A percentile compares a stretch with the other conserved stretches of the same genome.
These are phyloP conservation scores for Spathaspora boniae DNA, from an alignment of 805 yeast genomes.

Conservation along the genomic window DNA sequence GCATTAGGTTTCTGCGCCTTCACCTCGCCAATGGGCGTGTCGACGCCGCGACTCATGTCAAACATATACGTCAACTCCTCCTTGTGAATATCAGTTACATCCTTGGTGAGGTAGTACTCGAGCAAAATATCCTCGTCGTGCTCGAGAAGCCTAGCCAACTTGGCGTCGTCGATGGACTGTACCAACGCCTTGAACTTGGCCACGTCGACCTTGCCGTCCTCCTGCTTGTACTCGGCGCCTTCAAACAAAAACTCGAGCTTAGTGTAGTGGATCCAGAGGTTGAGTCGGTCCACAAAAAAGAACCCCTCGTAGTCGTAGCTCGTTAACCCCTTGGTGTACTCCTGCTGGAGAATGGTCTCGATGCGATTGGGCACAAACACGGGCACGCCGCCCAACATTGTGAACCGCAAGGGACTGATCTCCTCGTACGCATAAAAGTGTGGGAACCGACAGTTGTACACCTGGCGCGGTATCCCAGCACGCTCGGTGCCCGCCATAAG, in stretches of 20 bases:
- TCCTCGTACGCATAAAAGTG: constrained; percentile 52
- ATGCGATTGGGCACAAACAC: constrained; percentile 25
- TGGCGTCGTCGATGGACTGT: constrained; percentile 13
- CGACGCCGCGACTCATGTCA: constrained; percentile 19
- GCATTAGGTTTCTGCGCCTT: constrained; percentile 13
- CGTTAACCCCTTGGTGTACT: constrained; percentile 19
- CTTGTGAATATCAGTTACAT: constrained; percentile 23
- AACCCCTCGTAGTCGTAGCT: constrained; percentile 18
- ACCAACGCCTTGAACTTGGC: constrained; percentile 17
- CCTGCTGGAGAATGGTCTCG: constrained; percentile 19
- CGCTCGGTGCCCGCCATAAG: constrained; percentile 3
- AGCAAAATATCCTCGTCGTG: constrained; percentile 20
- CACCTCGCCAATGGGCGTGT: constrained; percentile 19
- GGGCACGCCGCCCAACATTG: constrained; percentile 54
- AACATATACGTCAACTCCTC: constrained; percentile 19
- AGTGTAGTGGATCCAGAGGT: constrained; percentile 15
- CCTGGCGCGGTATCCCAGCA: constrained; percentile 20
- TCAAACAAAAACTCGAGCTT: constrained; percentile 14
- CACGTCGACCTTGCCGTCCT: constrained; percentile 11
- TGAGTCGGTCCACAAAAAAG: constrained; percentile 20
- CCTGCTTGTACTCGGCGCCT: constrained; percentile 12
- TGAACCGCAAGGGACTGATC: constrained; percentile 51
- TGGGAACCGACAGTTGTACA: constrained; percentile 52
- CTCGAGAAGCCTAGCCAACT: constrained; percentile 18
- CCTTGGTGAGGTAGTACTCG: constrained; percentile 25